Base-by-base conservation (phyloP, 2,329 filamentous ascomycete species). In the Xylaria sp. region DNA sequence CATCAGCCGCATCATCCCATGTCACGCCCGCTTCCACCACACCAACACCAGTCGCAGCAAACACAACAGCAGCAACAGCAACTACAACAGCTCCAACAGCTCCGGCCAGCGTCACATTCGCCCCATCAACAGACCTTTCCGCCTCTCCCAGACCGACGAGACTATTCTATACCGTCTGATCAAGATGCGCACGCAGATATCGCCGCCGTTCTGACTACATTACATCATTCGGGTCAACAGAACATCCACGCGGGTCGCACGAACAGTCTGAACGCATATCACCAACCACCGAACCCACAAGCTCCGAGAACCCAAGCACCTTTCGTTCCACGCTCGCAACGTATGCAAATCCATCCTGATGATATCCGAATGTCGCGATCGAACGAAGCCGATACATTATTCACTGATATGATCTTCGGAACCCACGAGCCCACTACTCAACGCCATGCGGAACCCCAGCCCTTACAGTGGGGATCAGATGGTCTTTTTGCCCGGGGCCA, bases 381-480 rank as follows among this genome's bases (percentile, higher is more conserved):
- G 30, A 66, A 65, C 35, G 66, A 67, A 1, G 16, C 54, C 19
- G 63, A 66, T 42, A 63, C 59, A 49, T 71, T 75, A 4, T 78
- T 79, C 59, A 68, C 73, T 6, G 71, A 77, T 51, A 79, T 76
- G 76, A 73, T 77, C 61, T 76, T 75, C 62, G 74, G 73, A 9
- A 63, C 61, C 42, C 59, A 63, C 48, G 55, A 63, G 52, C 39
- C 63, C 37, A 59, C 34, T 50, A 30, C 30, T 19, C 66, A 66
- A 54, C 55, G 63, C 73, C 61, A 72, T 73, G 60, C 73, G 72
- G 68, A 73, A 73, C 42, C 74, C 70, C 56, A 70, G 73, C 59
- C 81, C 55, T 77, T 88, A 50, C 82, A 83, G 62, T 90, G 85
- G 82, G 88, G 88, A 8, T 88, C 88, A 0, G 88, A 91, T 71